Evolutionary conservation across 306 rosid species (phyloP), one percentile per base, ranked within the genome.

Genomic region (Fragaria nilgerrensis): DNA sequence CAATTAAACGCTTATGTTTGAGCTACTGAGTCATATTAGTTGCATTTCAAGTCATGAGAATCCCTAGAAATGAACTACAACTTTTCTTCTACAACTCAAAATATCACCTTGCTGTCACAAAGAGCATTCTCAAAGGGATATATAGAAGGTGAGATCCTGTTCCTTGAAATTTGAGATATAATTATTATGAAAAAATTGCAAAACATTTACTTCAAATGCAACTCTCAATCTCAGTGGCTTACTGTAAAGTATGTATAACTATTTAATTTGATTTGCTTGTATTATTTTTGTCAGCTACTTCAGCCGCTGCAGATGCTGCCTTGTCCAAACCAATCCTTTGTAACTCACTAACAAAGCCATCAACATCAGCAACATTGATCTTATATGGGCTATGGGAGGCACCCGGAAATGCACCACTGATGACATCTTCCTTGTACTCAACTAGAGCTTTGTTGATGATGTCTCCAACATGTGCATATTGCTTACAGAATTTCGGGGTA

Each of bases 401-500:
- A 56, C 92, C 92, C 1, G 97, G 98, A 80, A 95, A 95, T 16
- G 93, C 82, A 75, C 97, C 89, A 7, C 68, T 86, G 1, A 10
- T 77, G 67, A 95, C 98, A 13, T 95, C 97, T 86, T 89, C 96
- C 80, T 84, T 95, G 76, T 92, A 90, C 47, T 89, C 90, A 17
- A 74, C 37, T 17, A 90, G 81, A 20, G 91, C 98, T 79, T 82
- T 87, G 70, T 87, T 90, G 85, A 95, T 87, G 68, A 88, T 84
- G 49, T 89, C 92, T 80, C 97, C 97, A 14, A 90, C 90, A 12
- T 43, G 78, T 0, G 92, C 95, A 80, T 44, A 95, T 39, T 92
- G 96, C 94, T 95, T 90, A 67, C 97, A 95, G 74, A 95, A 95
- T 76, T 90, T 92, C 2, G 97, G 98, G 48, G 98, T 90, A 34